phyloP scores from a whole-genome alignment of 768 basidiomycete genomes.

The Mycena metata region DNA sequence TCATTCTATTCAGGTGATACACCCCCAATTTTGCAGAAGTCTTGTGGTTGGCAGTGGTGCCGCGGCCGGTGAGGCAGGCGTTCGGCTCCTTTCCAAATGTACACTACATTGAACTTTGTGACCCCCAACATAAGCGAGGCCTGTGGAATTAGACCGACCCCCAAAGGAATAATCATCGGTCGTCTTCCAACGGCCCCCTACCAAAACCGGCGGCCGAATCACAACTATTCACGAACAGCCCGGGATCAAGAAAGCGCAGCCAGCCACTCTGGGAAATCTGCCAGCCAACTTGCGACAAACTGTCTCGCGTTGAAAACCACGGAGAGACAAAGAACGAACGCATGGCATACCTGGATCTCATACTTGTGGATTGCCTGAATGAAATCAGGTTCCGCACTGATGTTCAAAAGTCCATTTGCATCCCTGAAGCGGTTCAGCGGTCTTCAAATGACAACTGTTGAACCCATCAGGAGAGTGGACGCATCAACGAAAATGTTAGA shows the following conservation, averaged over 20 bases:
- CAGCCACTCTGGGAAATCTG: constrained; percentile 29
- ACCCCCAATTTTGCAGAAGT: too few species aligned
- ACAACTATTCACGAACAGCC: neutral
- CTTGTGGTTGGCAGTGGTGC: too few species aligned
- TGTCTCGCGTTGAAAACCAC: constrained; percentile 1
- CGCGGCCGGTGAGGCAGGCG: too few species aligned
- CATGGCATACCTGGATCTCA: constrained; percentile 21
- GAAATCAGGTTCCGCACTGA: constrained; percentile 26
- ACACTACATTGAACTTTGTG: too few species aligned
- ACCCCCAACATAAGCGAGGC: too few species aligned
- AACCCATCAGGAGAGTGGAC: constrained; percentile 32
- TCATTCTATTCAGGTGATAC: too few species aligned
- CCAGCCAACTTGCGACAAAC: constrained; percentile 33
- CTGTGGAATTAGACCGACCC: too few species aligned
- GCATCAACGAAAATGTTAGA: constrained; percentile 19
- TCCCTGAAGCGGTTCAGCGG: constrained; percentile 22
- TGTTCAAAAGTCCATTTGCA: constrained; percentile 32
- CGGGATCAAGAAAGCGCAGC: constrained; percentile 21
- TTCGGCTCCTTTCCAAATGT: too few species aligned
- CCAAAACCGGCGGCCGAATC: too few species aligned
- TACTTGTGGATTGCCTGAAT: constrained; percentile 30
- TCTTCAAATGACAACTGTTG: neutral
- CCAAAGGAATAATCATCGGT: too few species aligned
- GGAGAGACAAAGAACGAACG: constrained; percentile 2
- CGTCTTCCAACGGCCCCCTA: too few species aligned